These are phyloP conservation scores for Ascodesmis nigricans DNA, from an alignment of 495 filamentous ascomycete genomes.

Conservation along the genomic window DNA sequence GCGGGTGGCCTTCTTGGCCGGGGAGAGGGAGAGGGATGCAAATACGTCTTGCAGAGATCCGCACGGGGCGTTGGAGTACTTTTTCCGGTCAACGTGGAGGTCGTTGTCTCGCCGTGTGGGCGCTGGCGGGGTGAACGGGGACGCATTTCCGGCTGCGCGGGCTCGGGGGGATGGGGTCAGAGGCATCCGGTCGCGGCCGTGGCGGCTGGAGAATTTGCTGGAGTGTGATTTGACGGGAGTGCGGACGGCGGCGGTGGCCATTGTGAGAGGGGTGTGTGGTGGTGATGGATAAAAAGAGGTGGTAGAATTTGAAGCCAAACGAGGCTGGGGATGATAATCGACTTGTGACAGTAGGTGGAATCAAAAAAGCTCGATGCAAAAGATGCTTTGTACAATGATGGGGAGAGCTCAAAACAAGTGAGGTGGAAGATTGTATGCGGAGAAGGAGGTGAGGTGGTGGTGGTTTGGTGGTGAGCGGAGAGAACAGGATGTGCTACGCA, in stretches of 20 bases:
- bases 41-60: slow-evolving; percentile 14
- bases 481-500: not conserved
- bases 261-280: slow-evolving; percentile 22
- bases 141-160: slow-evolving; percentile 33
- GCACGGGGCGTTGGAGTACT: slow-evolving; percentile 10
- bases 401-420: too few relatives aligned
- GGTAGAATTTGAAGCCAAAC: not conserved
- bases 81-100: slow-evolving; percentile 14
- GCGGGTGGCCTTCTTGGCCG: slow-evolving; percentile 27
- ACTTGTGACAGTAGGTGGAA: too few relatives aligned
- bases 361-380: too few relatives aligned
- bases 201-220: slow-evolving; percentile 76
- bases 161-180: slow-evolving; percentile 72
- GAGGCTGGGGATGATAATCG: not conserved
- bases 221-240: slow-evolving; percentile 88
- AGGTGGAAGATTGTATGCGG: not conserved
- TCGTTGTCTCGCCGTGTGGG: slow-evolving; percentile 13
- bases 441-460: not conserved
- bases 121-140: slow-evolving; percentile 56
- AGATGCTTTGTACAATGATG: too few relatives aligned
- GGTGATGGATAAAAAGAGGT: not conserved
- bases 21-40: slow-evolving; percentile 13
- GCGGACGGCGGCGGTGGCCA: slow-evolving; percentile 74
- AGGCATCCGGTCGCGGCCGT: slow-evolving; percentile 83
- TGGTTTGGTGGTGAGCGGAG: slow-evolving; percentile 1